Conservation (phyloP, 768 basidiomycete genomes). For the Trametes punicea region DNA sequence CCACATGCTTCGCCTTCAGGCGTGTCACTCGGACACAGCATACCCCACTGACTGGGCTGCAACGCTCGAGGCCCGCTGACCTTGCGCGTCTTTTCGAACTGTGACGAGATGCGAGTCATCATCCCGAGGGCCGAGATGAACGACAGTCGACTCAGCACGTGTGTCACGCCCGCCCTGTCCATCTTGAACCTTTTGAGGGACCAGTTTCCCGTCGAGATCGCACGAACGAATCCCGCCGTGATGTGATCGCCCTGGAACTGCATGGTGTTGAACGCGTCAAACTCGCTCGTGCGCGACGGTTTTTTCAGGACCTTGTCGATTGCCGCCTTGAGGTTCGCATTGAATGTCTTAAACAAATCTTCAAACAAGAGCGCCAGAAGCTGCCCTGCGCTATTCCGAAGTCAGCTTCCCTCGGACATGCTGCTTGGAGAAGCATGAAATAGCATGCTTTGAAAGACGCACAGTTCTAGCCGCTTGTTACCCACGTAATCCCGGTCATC, state of each 20-base stretch:
- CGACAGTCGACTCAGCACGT: conserved; percentile 90
- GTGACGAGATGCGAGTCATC: conserved; percentile 99
- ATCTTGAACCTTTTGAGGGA: conserved; percentile 98
- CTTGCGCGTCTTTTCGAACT: conserved; percentile 99
- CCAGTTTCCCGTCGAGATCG: conserved; percentile 99
- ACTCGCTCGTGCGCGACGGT: conserved; percentile 88
- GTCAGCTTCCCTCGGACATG: neutral
- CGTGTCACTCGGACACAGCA: conserved; percentile 96
- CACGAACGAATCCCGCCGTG: conserved; percentile 92
- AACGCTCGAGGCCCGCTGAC: conserved; percentile 96
- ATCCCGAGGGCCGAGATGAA: conserved; percentile 98
- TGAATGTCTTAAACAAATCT: conserved; percentile 98
- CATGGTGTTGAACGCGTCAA: conserved; percentile 93
- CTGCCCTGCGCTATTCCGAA: conserved; percentile 77
- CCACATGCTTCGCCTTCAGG: conserved; percentile 99
- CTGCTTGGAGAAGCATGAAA: neutral
- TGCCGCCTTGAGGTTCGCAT: conserved; percentile 87
- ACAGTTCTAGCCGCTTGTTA: conserved; percentile 98
- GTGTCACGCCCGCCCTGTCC: conserved; percentile 97
- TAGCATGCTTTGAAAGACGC: conserved; percentile 32
- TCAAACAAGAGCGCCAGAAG: conserved; percentile 94
- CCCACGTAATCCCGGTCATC: conserved; percentile 99
- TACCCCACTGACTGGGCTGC: conserved; percentile 99
- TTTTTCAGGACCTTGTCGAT: conserved; percentile 99
- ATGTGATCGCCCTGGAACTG: conserved; percentile 96